Evolutionary conservation across 208 protist genomes (phyloP), one percentile per base, ranked within the genome.

Genomic region (Trypanosoma congolense): DNA sequence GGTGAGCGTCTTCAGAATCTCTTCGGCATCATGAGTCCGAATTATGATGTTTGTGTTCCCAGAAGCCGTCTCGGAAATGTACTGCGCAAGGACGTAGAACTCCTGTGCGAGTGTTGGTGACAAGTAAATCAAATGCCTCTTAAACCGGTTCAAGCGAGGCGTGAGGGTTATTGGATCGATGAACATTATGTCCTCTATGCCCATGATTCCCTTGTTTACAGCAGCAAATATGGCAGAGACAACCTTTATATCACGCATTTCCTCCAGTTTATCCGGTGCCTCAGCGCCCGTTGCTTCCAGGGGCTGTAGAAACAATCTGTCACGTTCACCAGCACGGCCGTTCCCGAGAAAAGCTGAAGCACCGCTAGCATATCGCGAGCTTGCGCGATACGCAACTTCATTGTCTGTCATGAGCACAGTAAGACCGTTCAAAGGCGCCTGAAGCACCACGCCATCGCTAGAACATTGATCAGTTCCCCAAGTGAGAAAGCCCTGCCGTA

Each of bases 61-160:
- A 14, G 6, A 18, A 42, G 1, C 21, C 29, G n/a, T 40, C 14
- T 19, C 29, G 9, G 33, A 18, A 46, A 49, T 8, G 29, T 59
- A 59, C 18, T 24, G 5, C 10, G 41, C n/a, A 2, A 48, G 9
- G 4, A 45, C 24, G 24, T 46, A 59, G 28, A 48, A 36, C 25
- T 59, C 25, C 41, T 59, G 53, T 12, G 40, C 24, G 3, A 59
- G 22, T 25, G 53, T 59, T 25, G 53, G 42, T n/a, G 42, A 46
- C 18, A 46, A 5, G 42, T 46, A 24, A 9, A 46, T 46, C 42
- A 46, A 6, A 25, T 48, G 5, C 10, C 41, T 19, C 9, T 48
- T 12, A 24, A 9, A 16, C 10, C 35, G 3, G 25, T 48, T 43
- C 26, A 59, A 10, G 2, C 4, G 33, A 36, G 35, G 4, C 2